Base-by-base conservation (phyloP, 352 stramenopile genomes). In the Globisporangium megalacanthum region DNA sequence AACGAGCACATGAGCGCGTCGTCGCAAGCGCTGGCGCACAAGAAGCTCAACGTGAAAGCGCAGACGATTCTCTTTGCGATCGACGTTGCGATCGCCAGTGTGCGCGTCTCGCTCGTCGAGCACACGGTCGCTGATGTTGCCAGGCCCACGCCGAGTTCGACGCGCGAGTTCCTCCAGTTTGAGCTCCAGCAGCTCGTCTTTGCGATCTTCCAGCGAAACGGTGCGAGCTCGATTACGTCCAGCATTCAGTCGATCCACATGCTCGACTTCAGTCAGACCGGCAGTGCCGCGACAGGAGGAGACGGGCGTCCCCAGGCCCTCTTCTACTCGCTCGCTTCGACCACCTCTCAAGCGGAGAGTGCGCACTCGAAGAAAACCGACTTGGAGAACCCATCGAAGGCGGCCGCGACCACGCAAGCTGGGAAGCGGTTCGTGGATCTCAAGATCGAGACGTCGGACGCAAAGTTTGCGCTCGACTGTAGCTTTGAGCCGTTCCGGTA, bases 101-200 rank as follows among this genome's bases (percentile, higher is more conserved):
- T 89, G 15, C 61, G 54, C 1, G 62, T 81, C 31, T 72, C 65
- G 19, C 65, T 82, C 8, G 57, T 78, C 10, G 69, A 80, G 29
- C 66, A 65, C 11, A 42, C 45, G 0, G 48, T 58, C 20, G 44
- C 36, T 25, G 51, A 52, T 29, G 25, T 29, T 29, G 25, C 25
- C 19, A 52, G 33, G 37, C n/a, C 51, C 3, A 53, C 62, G 7
- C 47, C 20, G 22, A 49, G 35, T 49, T 54, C 42, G 36, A 70
- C 68, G 4, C 71, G 77, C 66, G 70, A 90, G 20, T 84, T 92
- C 62, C 56, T 93, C 15, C 62, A 73, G 3, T 91, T 93, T 36
- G 77, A 90, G 47, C 54, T 93, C 10, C 70, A 80, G 37, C 65
- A 83, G 52, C 86, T 91, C 25, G 60, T 83, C 19, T 79, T 88